These are phyloP conservation scores for Nasturtium officinale DNA, from an alignment of 345 rosid genomes.

Conservation along the genomic window DNA sequence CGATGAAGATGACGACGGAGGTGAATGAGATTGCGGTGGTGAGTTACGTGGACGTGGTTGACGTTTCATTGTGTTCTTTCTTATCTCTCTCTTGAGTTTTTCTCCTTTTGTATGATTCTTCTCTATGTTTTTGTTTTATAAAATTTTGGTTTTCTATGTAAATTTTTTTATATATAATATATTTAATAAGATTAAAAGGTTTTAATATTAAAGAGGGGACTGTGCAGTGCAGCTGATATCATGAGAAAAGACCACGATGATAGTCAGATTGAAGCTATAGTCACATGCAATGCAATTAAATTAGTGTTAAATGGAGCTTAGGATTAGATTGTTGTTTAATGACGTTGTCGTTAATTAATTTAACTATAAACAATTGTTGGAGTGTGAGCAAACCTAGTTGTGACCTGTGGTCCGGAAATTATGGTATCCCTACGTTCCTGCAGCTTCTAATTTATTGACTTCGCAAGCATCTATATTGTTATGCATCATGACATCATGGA, in stretches of 20 bases:
- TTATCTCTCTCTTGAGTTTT: neutral
- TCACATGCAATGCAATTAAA: constrained; percentile 44
- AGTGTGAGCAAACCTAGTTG: constrained; percentile 38
- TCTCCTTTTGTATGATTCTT: neutral
- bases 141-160: constrained; percentile 16
- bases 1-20: constrained; percentile 85
- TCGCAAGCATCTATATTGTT: neutral
- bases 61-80: constrained; percentile 32
- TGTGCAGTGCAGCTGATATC: constrained; percentile 39
- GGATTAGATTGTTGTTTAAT: constrained; percentile 23
- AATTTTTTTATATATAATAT: neutral
- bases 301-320: constrained; percentile 18
- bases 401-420: constrained; percentile 30
- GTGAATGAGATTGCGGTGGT: constrained; percentile 49
- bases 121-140: constrained; percentile 6
- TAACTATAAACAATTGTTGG: constrained; percentile 4
- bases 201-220: constrained; percentile 12
- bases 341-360: constrained; percentile 31
- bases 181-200: neutral
- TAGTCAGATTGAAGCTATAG: constrained; percentile 44
- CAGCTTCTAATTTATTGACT: constrained; percentile 20
- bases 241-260: constrained; percentile 42
- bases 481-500: neutral
- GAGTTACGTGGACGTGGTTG: constrained; percentile 40
- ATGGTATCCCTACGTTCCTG: constrained; percentile 18